Evolutionary conservation across 2,329 filamentous ascomycete species (phyloP).

Genomic region (Claviceps arundinis): DNA sequence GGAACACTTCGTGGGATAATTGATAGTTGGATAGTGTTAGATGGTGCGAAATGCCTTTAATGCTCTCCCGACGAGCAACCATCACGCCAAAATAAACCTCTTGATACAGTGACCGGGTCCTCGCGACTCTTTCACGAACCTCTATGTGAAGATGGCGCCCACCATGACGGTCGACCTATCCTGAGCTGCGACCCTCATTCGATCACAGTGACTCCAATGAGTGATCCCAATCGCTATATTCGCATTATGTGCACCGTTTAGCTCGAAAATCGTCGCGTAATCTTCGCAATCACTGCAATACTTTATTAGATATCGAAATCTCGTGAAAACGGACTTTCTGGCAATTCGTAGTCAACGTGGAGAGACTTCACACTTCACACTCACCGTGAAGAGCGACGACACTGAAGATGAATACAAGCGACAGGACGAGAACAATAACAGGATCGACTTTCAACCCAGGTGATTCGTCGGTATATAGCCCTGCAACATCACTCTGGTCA

Average conservation of each 20-base stretch:
- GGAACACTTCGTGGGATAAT: background rate
- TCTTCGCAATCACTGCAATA: slow-evolving; percentile 74
- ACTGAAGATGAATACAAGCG: slow-evolving; percentile 96
- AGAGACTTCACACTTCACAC: background rate
- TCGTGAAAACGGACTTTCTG: background rate
- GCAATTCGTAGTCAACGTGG: background rate
- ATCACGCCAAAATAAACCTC: background rate
- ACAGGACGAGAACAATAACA: slow-evolving; percentile 90
- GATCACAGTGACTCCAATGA: no score
- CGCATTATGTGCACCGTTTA: slow-evolving; percentile 20
- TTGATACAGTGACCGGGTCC: background rate
- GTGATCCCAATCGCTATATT: background rate
- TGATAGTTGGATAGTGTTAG: background rate
- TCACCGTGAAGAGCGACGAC: slow-evolving; percentile 75
- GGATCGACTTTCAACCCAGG: slow-evolving; percentile 96
- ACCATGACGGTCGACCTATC: background rate
- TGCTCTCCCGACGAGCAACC: background rate
- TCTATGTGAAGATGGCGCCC: background rate
- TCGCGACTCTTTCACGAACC: background rate
- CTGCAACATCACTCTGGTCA: slow-evolving; percentile 27
- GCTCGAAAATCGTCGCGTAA: slow-evolving; percentile 75
- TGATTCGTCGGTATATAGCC: slow-evolving; percentile 95
- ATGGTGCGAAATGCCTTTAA: slow-evolving; percentile 1
- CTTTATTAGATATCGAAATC: background rate
- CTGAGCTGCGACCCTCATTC: background rate